phyloP scores from a whole-genome alignment of 1,284 basidiomycete species.

The Nidula niveotomentosa region DNA sequence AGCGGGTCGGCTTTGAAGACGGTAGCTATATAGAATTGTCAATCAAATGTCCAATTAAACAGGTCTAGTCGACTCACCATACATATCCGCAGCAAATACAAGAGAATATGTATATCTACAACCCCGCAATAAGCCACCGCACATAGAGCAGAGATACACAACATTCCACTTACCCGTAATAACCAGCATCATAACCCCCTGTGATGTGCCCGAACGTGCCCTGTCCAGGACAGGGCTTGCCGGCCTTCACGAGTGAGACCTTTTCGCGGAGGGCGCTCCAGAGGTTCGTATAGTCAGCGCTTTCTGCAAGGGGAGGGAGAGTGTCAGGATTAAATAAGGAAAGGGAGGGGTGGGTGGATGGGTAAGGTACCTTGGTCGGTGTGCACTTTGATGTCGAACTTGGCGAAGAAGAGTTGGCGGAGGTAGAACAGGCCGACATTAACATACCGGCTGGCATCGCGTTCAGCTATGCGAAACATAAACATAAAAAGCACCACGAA shows the following conservation, averaged over 20 bases:
- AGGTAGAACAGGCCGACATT: slow-evolving; percentile 81
- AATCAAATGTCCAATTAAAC: neutral
- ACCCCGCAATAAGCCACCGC: slow-evolving; percentile 12
- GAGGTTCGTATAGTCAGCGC: slow-evolving; percentile 67
- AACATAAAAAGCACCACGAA: slow-evolving; percentile 18
- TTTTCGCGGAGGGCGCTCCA: slow-evolving; percentile 73
- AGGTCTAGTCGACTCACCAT: slow-evolving; percentile 33
- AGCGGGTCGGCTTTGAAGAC: slow-evolving; percentile 81
- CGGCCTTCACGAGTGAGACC: slow-evolving; percentile 67
- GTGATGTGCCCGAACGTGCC: slow-evolving; percentile 70
- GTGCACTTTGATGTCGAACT: slow-evolving; percentile 77
- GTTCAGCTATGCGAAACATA: neutral
- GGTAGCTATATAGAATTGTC: slow-evolving; percentile 34
- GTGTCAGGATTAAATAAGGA: neutral
- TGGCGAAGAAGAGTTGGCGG: slow-evolving; percentile 81
- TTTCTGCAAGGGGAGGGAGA: slow-evolving; percentile 42
- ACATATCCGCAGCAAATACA: slow-evolving; percentile 82
- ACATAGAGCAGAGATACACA: neutral
- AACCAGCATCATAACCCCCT: slow-evolving; percentile 78
- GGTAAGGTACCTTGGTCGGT: slow-evolving; percentile 53
- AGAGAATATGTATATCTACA: slow-evolving; percentile 63
- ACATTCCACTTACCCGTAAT: slow-evolving; percentile 57
- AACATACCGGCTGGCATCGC: slow-evolving; percentile 61
- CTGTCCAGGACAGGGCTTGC: slow-evolving; percentile 66
- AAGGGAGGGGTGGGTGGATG: neutral